phyloP scores from a whole-genome alignment of 306 rosid species.

The Rubus idaeus region DNA sequence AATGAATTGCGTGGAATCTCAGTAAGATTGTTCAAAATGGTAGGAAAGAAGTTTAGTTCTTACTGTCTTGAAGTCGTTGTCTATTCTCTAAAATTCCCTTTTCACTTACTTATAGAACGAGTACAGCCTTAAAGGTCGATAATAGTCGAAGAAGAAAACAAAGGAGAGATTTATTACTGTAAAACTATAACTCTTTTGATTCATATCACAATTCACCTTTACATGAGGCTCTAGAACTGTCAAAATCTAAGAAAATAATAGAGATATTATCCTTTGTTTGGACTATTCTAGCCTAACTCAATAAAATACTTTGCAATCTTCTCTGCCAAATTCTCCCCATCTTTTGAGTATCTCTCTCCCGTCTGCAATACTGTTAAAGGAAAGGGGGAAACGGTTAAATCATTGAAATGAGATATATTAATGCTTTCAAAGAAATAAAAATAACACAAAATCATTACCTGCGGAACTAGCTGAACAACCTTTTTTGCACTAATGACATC shows the following conservation, averaged over 20 bases:
- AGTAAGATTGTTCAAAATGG: no score
- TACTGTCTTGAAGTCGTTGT: neutral
- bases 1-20: no score
- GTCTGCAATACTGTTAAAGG: conserved; percentile 41
- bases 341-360: conserved; percentile 51
- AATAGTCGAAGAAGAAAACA: neutral
- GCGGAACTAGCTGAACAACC: conserved; percentile 71
- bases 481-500: conserved; percentile 76
- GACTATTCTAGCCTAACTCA: conserved; percentile 87
- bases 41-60: neutral
- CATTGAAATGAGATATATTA: no score
- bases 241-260: conserved; percentile 91
- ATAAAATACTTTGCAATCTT: conserved; percentile 70
- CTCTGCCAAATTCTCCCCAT: conserved; percentile 60
- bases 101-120: neutral
- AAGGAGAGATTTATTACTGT: conserved; percentile 32
- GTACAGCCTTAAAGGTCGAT: neutral
- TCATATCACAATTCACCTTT: conserved; percentile 68
- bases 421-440: no score
- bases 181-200: conserved; percentile 39
- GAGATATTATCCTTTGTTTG: conserved; percentile 97
- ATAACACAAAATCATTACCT: conserved; percentile 44
- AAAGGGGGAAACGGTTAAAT: neutral
- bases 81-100: neutral
- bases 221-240: conserved; percentile 57